Conservation (phyloP, 2,329 filamentous ascomycete species). For the Aspergillus transmontanensis region DNA sequence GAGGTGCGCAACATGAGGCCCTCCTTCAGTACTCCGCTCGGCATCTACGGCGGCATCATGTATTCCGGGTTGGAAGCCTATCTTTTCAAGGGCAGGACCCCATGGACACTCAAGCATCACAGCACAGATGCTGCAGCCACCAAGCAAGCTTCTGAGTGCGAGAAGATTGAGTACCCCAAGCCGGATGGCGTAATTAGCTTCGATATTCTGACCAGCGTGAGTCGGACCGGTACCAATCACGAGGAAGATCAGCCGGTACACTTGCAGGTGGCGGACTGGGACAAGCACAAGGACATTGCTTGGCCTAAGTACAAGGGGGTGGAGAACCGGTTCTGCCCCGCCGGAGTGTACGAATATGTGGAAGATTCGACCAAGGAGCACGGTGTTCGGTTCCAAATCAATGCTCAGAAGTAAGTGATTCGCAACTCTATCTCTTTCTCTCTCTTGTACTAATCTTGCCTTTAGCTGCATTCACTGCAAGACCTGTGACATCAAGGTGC, state of each 20-base stretch:
- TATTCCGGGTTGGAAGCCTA: slow-evolving; percentile 95
- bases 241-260: slow-evolving; percentile 98
- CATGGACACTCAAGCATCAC: slow-evolving; percentile 91
- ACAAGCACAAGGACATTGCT: slow-evolving; percentile 78
- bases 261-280: slow-evolving; percentile 93
- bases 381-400: slow-evolving; percentile 96
- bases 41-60: slow-evolving; percentile 83
- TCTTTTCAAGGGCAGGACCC: slow-evolving; percentile 77
- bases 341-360: slow-evolving; percentile 96
- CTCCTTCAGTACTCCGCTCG: slow-evolving; percentile 85
- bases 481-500: slow-evolving; percentile 98
- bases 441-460: slow-evolving; percentile 17
- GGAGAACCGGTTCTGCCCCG: slow-evolving; percentile 96
- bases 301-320: slow-evolving; percentile 89
- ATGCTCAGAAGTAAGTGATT: slow-evolving; percentile 84
- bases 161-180: slow-evolving; percentile 95
- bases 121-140: slow-evolving; percentile 76
- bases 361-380: slow-evolving; percentile 85
- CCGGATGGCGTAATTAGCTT: slow-evolving; percentile 94
- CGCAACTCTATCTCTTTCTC: neutral
- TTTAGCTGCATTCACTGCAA: slow-evolving; percentile 96
- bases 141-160: slow-evolving; percentile 73
- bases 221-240: slow-evolving; percentile 94
- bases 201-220: slow-evolving; percentile 94
- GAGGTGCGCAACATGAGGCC: slow-evolving; percentile 97